Evolutionary conservation across 2,329 filamentous ascomycete species (phyloP).

Genomic region (Alternaria atra): DNA sequence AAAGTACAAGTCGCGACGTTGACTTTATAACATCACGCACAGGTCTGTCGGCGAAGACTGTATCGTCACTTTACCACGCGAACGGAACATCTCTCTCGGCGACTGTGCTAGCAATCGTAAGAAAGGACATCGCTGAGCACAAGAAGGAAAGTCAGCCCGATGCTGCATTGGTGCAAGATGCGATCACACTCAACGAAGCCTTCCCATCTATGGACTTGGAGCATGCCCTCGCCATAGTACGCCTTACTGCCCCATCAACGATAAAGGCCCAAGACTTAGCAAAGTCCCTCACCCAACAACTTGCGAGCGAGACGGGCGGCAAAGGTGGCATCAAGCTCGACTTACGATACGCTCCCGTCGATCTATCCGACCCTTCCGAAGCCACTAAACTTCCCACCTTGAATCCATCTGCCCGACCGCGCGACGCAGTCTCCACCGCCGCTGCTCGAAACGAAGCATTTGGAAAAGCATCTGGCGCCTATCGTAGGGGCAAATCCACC

Average conservation of each 20-base stretch:
- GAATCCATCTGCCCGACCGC: constrained; percentile 42
- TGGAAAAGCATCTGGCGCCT: constrained; percentile 65
- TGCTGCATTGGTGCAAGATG: constrained; percentile 58
- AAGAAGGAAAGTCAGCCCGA: constrained; percentile 45
- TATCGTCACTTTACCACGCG: constrained; percentile 67
- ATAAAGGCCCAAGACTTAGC: constrained; percentile 69
- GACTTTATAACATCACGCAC: constrained; percentile 67
- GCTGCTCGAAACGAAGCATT: constrained; percentile 62
- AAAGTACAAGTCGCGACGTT: constrained; percentile 64
- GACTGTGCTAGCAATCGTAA: constrained; percentile 65
- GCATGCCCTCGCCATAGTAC: constrained; percentile 63
- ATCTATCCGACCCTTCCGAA: constrained; percentile 45
- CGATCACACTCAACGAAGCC: constrained; percentile 63
- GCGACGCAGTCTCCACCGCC: constrained; percentile 56
- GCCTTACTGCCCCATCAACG: constrained; percentile 65
- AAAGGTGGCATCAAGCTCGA: constrained; percentile 59
- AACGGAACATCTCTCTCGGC: constrained; percentile 64
- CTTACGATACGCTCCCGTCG: constrained; percentile 56
- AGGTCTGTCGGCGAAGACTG: constrained; percentile 55
- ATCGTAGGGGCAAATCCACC: constrained; percentile 72
- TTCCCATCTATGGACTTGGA: constrained; percentile 62
- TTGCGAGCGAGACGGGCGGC: constrained; percentile 32
- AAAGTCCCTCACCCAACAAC: constrained; percentile 58
- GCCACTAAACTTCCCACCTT: constrained; percentile 38
- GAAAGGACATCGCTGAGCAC: constrained; percentile 55